Conservation (phyloP, 202 grass and related monocot species). For the Brachypodium distachyon region DNA sequence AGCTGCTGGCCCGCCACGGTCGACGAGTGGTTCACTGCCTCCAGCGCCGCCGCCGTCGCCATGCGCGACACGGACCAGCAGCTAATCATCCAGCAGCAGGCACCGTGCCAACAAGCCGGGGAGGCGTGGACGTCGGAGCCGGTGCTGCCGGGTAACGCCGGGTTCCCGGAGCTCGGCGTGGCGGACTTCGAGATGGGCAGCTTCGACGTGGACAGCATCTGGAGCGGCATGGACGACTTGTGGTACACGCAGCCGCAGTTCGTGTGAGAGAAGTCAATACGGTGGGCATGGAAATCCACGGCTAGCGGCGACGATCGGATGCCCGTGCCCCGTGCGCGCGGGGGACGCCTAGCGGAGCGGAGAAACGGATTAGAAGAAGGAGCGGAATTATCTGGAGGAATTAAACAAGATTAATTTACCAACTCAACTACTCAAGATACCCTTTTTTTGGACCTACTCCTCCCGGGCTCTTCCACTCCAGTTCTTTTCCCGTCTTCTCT, state of each 20-base stretch:
- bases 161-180: conserved; percentile 32
- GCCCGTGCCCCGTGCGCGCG: too few relatives aligned
- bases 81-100: conserved; percentile 15
- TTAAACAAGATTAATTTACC: neutral
- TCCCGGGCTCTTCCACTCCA: conserved; percentile 21
- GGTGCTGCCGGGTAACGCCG: conserved; percentile 11
- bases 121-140: conserved; percentile 44
- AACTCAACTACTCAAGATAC: neutral
- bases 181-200: conserved; percentile 63
- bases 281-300: conserved; percentile 26
- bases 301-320: conserved; percentile 13
- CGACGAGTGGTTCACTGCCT: conserved; percentile 37
- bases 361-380: conserved; percentile 44
- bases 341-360: conserved; percentile 14
- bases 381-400: conserved; percentile 23
- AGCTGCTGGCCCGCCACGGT: conserved; percentile 22
- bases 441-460: neutral
- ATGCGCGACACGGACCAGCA: conserved; percentile 7
- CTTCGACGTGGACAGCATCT: conserved; percentile 65
- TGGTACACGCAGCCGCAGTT: conserved; percentile 51
- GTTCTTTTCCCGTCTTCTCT: conserved; percentile 24
- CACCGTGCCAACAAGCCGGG: conserved; percentile 19
- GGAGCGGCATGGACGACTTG: conserved; percentile 67
- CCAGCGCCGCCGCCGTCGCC: conserved; percentile 22
- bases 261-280: conserved; percentile 35